Percentiles rank a stretch among this genome's conserved stretches.
Conservation (phyloP, 768 basidiomycete species). For the Tylopilus intermedius region DNA sequence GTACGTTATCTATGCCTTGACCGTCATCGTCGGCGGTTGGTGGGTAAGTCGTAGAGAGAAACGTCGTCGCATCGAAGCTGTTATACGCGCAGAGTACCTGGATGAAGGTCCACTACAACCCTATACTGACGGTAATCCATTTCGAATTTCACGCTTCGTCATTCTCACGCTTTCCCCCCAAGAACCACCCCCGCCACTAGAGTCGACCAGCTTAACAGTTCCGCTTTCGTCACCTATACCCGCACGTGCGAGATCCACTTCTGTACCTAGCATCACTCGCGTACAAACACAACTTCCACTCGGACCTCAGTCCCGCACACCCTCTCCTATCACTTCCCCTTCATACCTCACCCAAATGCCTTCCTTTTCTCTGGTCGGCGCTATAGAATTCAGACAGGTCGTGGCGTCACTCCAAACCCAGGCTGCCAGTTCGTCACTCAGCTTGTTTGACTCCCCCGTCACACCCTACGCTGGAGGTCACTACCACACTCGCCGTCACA, state of each 20-base stretch:
- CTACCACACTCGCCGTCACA: slow-evolving; percentile 43
- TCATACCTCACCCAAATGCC: slow-evolving; percentile 52
- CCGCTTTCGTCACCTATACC: slow-evolving; percentile 31
- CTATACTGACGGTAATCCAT: slow-evolving; percentile 62
- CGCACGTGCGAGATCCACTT: slow-evolving; percentile 36
- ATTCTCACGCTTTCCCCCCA: slow-evolving; percentile 5
- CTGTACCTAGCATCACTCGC: slow-evolving; percentile 35
- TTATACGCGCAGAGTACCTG: slow-evolving; percentile 56
- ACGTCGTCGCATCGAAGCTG: slow-evolving; percentile 42
- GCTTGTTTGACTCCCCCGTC: slow-evolving; percentile 59
- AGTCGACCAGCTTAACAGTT: slow-evolving; percentile 12
- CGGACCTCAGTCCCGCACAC: slow-evolving; percentile 40
- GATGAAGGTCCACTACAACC: slow-evolving; percentile 42
- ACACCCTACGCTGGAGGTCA: slow-evolving; percentile 76
- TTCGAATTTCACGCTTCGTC: background rate
- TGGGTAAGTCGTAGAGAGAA: slow-evolving; percentile 56
- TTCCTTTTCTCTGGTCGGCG: slow-evolving; percentile 88
- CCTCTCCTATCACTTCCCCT: slow-evolving; percentile 43
- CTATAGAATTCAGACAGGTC: slow-evolving; percentile 92
- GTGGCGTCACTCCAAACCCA: slow-evolving; percentile 75
- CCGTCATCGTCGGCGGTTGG: slow-evolving; percentile 77
- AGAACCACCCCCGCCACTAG: slow-evolving; percentile 4
- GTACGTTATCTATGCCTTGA: slow-evolving; percentile 71
- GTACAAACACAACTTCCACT: slow-evolving; percentile 38
- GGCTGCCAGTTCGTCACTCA: slow-evolving; percentile 53